Evolutionary conservation across 495 filamentous ascomycete species (phyloP).

Genomic region (Letharia columbiana): DNA sequence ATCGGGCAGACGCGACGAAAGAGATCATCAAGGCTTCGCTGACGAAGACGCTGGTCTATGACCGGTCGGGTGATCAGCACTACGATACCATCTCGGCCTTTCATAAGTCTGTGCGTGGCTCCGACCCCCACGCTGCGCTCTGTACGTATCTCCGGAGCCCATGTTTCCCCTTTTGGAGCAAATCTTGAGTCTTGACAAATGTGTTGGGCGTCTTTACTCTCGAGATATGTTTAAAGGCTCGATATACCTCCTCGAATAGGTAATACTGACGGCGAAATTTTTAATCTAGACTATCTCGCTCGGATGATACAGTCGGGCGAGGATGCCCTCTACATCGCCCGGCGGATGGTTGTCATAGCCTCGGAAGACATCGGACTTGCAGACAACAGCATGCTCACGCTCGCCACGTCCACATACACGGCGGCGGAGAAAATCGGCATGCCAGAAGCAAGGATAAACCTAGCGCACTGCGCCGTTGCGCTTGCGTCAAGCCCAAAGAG

Average conservation of each 20-base stretch:
- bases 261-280: too few relatives aligned
- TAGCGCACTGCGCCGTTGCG: constrained; percentile 80
- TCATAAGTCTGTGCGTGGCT: constrained; percentile 89
- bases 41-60: constrained; percentile 88
- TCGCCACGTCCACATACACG: constrained; percentile 75
- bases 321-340: constrained; percentile 85
- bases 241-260: too few relatives aligned
- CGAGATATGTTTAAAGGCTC: too few relatives aligned
- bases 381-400: constrained; percentile 72
- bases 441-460: constrained; percentile 86
- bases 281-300: constrained; percentile 58
- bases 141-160: constrained; percentile 27
- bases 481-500: constrained; percentile 76
- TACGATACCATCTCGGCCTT: constrained; percentile 94
- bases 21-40: constrained; percentile 67
- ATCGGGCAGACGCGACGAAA: constrained; percentile 43
- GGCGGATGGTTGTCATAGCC: constrained; percentile 83
- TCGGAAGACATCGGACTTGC: constrained; percentile 90
- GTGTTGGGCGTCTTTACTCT: too few relatives aligned
- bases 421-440: constrained; percentile 87
- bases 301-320: constrained; percentile 96
- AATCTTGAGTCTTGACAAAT: too few relatives aligned
- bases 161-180: too few relatives aligned
- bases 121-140: constrained; percentile 73
- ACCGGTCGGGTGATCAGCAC: constrained; percentile 89